These are phyloP conservation scores for Arxiozyma telluris DNA, from an alignment of 1,139 yeast species.

Conservation along the genomic window DNA sequence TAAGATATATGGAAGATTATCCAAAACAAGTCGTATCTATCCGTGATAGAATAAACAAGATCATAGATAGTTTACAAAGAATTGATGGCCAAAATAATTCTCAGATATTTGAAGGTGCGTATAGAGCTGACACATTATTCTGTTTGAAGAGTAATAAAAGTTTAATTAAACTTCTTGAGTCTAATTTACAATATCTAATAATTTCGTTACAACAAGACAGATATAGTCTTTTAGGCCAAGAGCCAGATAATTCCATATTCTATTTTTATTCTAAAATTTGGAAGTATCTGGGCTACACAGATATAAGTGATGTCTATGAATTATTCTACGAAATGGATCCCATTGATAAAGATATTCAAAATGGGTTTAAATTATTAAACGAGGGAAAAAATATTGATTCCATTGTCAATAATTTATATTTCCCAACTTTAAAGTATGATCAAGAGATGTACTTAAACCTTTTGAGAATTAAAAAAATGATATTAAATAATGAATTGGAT, in stretches of 20 bases:
- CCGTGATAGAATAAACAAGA: conserved; percentile 43
- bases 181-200: conserved; percentile 18
- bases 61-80: conserved; percentile 49
- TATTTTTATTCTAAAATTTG: conserved; percentile 9
- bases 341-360: conserved; percentile 1
- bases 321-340: background rate
- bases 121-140: conserved; percentile 22
- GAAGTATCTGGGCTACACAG: conserved; percentile 11
- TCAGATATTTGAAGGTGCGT: conserved; percentile 22
- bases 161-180: conserved; percentile 15
- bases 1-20: conserved; percentile 56
- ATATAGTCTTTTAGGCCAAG: conserved; percentile 1
- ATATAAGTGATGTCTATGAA: conserved; percentile 9
- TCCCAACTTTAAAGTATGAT: conserved; percentile 11
- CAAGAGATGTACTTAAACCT: conserved; percentile 11
- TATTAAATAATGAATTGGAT: conserved; percentile 12
- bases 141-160: conserved; percentile 15
- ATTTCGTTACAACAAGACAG: conserved; percentile 16
- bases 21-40: conserved; percentile 47
- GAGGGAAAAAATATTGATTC: background rate
- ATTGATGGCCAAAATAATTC: conserved; percentile 18
- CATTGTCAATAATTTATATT: conserved; percentile 1
- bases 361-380: background rate
- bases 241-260: background rate
- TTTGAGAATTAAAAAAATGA: conserved; percentile 11